phyloP scores from a whole-genome alignment of 345 rosid species.

The Moricandia moricandioides region DNA sequence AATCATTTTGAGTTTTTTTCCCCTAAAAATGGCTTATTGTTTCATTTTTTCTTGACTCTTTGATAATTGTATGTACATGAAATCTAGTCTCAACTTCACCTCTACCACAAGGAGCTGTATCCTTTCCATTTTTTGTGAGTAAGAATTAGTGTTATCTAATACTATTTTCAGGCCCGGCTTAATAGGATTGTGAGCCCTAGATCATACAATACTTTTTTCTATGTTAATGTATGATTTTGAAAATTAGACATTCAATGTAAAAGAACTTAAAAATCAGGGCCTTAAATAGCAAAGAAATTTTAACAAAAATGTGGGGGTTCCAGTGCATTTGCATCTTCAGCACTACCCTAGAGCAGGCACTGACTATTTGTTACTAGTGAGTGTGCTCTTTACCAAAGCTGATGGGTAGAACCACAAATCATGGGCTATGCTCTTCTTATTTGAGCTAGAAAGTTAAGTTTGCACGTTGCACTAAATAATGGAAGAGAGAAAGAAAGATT shows the following conservation, averaged over 20 bases:
- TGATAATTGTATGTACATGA: constrained; percentile 18
- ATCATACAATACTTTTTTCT: too few relatives aligned
- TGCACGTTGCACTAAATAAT: constrained; percentile 24
- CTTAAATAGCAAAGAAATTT: too few relatives aligned
- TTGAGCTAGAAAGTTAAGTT: background rate
- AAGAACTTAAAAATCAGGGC: too few relatives aligned
- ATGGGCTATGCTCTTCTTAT: background rate
- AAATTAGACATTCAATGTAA: too few relatives aligned
- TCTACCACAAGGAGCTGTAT: constrained; percentile 1
- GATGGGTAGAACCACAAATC: constrained; percentile 10
- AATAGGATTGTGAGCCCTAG: too few relatives aligned
- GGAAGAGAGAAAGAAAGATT: constrained; percentile 21
- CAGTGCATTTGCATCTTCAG: too few relatives aligned
- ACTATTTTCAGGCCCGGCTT: too few relatives aligned
- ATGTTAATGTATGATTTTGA: too few relatives aligned
- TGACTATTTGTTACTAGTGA: too few relatives aligned
- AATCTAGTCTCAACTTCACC: constrained; percentile 19
- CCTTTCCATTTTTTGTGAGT: background rate
- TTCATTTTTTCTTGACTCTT: constrained; percentile 7
- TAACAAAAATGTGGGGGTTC: too few relatives aligned
- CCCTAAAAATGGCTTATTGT: background rate
- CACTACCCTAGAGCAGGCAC: too few relatives aligned
- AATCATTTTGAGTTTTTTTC: background rate
- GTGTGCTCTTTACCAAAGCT: background rate
- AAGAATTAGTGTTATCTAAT: background rate